These are phyloP conservation scores for Epichloe sp. DNA, from an alignment of 2,329 filamentous ascomycete species.

Conservation along the genomic window DNA sequence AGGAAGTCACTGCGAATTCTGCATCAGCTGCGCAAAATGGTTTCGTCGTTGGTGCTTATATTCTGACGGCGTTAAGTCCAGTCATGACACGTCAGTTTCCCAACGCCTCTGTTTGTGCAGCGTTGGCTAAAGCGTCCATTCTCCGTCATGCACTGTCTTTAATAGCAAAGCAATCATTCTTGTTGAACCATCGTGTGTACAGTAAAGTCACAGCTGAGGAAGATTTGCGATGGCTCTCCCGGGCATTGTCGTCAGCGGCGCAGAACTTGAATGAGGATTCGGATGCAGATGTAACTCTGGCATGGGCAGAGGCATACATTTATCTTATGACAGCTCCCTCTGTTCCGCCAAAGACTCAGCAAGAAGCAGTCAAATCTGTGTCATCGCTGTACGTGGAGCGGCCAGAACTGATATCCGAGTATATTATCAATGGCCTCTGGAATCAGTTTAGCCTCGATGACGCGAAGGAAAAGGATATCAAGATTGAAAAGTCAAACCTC, in stretches of 20 bases:
- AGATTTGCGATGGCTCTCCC: conserved; percentile 65
- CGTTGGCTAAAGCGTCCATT: conserved; percentile 46
- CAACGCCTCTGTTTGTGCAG: conserved; percentile 29
- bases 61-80: conserved; percentile 53
- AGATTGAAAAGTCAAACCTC: conserved; percentile 51
- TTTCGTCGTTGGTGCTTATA: conserved; percentile 65
- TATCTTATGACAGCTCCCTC: conserved; percentile 54
- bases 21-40: conserved; percentile 69
- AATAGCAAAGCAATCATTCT: conserved; percentile 75
- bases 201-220: conserved; percentile 62
- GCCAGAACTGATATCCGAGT: conserved; percentile 43
- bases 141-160: conserved; percentile 51
- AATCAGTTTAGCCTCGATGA: conserved; percentile 59
- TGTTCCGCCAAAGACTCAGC: conserved; percentile 49
- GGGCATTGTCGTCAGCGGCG: conserved; percentile 53
- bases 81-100: conserved; percentile 40
- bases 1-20: conserved; percentile 68
- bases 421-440: conserved; percentile 66
- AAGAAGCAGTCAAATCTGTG: conserved; percentile 47
- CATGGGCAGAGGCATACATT: conserved; percentile 80
- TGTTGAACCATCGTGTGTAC: conserved; percentile 76
- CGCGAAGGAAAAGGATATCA: conserved; percentile 64
- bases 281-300: conserved; percentile 37
- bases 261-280: conserved; percentile 37
- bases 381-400: conserved; percentile 50